Base-by-base conservation (phyloP, 1,284 basidiomycete species). In the Rhizoctonia solani region DNA sequence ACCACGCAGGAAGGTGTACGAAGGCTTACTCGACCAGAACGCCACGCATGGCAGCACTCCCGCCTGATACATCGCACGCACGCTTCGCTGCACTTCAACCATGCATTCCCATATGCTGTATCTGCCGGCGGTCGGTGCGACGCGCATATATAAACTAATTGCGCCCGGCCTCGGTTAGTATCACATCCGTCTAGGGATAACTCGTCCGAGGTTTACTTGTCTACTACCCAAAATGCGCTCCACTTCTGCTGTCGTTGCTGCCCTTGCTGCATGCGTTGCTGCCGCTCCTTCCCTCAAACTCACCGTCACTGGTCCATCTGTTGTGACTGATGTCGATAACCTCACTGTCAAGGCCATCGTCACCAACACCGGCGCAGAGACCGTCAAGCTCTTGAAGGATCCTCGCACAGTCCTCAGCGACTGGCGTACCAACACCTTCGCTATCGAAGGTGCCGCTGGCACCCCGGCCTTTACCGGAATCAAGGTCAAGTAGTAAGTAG, bases 371-470 rank as follows among this genome's bases (percentile, higher is more conserved):
- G 66, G 66, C 19, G 27, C 44, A 16, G 66, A 67, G 39, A 49
- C 66, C 14, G 34, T 67, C 32, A 67, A 55, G 44, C 54, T 67
- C 2, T 8, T 67, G 1, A 67, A 67, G 23, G 66, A 67, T 39
- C 66, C 66, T 1, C 54, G 55, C 37, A 56, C 54, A 6, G 54
- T 67, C 21, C 54, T 67, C 39, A 76, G 76, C 65, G 75, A 75
- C 55, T 69, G 81, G 65, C 78, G 80, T 37, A 78, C 81, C 23
- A 72, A 83, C 69, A 78, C 79, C 37, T 83, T 83, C 73, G 53
- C 67, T 66, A 80, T 83, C 72, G 50, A 54, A 11, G 37, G 61
- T 25, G 41, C 37, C n/a, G 29, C 50, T 44, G 61, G 61, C 16
- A 23, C 39, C 19, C 61, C 61, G 1, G 27, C 50, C 14, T 66